These are phyloP conservation scores for Calonectria hongkongensis DNA, from an alignment of 2,329 filamentous ascomycete species.

Conservation along the genomic window DNA sequence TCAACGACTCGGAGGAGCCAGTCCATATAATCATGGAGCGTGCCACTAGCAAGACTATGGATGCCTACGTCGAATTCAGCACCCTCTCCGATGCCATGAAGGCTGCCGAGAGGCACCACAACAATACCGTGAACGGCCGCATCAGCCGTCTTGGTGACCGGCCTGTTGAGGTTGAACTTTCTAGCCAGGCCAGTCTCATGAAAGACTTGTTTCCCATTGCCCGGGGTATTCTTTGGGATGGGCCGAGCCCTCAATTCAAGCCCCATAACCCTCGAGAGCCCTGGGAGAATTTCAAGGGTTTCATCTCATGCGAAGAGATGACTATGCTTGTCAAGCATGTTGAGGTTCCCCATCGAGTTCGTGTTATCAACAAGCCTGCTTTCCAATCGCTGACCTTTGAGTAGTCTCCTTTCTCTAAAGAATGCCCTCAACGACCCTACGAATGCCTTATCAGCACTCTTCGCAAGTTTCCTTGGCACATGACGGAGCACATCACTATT, in stretches of 20 bases:
- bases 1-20: conserved; percentile 73
- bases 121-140: conserved; percentile 62
- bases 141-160: conserved; percentile 73
- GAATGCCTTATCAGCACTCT: conserved; percentile 80
- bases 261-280: conserved; percentile 60
- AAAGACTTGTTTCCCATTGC: conserved; percentile 77
- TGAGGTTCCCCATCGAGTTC: conserved; percentile 76
- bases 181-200: conserved; percentile 75
- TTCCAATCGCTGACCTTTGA: conserved; percentile 28
- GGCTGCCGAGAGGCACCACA: conserved; percentile 69
- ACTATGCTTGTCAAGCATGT: conserved; percentile 78
- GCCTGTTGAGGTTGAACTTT: conserved; percentile 73
- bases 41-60: conserved; percentile 77
- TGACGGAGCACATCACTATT: conserved; percentile 74
- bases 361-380: conserved; percentile 53
- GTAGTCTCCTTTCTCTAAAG: conserved; percentile 75
- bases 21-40: conserved; percentile 80
- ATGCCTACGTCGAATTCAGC: conserved; percentile 76
- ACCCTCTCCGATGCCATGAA: conserved; percentile 71
- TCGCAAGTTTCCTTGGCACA: conserved; percentile 78
- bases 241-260: conserved; percentile 64
- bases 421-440: conserved; percentile 78
- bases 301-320: conserved; percentile 78
- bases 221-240: conserved; percentile 73
- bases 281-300: conserved; percentile 75